Evolutionary conservation across 208 protist species (phyloP).

Genomic region (Leishmania lainsoni): DNA sequence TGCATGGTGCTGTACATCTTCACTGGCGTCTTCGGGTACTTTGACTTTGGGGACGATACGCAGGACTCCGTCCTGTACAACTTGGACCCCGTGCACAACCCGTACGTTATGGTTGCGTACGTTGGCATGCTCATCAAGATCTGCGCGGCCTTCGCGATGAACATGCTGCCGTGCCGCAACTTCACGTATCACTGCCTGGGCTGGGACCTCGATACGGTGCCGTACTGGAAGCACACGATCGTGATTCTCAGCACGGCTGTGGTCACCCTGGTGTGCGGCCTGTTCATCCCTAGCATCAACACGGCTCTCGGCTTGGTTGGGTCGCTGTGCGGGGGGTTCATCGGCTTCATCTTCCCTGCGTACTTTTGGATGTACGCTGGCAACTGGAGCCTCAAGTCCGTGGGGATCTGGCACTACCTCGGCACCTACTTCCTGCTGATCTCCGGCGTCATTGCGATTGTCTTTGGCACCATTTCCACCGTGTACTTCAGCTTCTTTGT

Average conservation of each 20-base stretch:
- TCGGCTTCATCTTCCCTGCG: conserved; percentile 12
- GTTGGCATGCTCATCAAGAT: conserved; percentile 74
- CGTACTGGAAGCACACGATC: conserved; percentile 52
- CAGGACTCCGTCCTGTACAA: conserved; percentile 55
- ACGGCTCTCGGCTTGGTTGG: conserved; percentile 4
- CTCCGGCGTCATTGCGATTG: conserved; percentile 63
- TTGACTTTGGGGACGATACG: conserved; percentile 64
- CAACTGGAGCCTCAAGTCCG: conserved; percentile 49
- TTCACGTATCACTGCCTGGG: conserved; percentile 61
- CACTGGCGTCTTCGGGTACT: conserved; percentile 74
- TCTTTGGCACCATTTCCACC: conserved; percentile 62
- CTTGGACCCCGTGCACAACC: conserved; percentile 63
- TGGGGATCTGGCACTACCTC: conserved; percentile 52
- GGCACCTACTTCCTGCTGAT: conserved; percentile 52
- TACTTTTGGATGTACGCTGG: conserved; percentile 74
- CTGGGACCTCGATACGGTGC: conserved; percentile 58
- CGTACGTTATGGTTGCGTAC: conserved; percentile 70
- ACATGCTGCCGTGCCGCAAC: conserved; percentile 65
- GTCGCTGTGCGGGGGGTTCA: conserved; percentile 7
- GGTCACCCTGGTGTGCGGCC: conserved; percentile 12
- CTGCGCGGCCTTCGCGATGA: conserved; percentile 60
- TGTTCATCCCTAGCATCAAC: conserved; percentile 69
- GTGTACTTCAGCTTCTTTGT: conserved; percentile 47
- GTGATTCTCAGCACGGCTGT: conserved; percentile 7
- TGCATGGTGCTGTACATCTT: conserved; percentile 74